Evolutionary conservation across 352 stramenopile genomes (phyloP), one percentile per base, ranked within the genome.

Genomic region (Blastocystis sp.): DNA sequence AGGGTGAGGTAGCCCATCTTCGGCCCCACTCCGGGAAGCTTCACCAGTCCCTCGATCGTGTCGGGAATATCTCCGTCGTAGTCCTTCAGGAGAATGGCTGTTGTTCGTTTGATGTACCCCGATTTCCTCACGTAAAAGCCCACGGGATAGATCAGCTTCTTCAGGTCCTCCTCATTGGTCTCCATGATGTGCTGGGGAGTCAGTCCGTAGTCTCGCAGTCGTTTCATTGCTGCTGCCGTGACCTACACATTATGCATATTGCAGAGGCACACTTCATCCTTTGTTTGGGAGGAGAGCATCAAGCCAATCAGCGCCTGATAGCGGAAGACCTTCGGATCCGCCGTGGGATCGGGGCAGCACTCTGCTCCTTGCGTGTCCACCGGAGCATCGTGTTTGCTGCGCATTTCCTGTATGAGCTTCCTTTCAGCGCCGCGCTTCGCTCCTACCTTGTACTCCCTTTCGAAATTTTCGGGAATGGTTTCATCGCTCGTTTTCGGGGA

Each of bases 1-100:
- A 98, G 95, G 34, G 97, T 91, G 74, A 98, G 93, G n/a, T 94
- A 95, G 10, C 95, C 95, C 95, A 98, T 98, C 90, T 98, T 98
- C 2, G 96, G 95, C 5, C 96, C 96, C 2, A 98, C 92, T 11
- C 96, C 96, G 2, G 94, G 93, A 23, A 98, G 89, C 48, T 92
- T 90, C 28, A 98, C 92, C 45, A 98, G 91, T 3, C 92, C 92
- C 14, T 95, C 92, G 56, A 95, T 95, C 2, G 93, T 96, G 56
- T 90, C 81, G 11, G 96, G 96, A 89, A 98, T 97, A 45, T 98
- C 94, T 41, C 90, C 91, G 88, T 90, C 89, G 78, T 94, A 93
- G 41, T 94, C 62, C 2, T 89, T 52, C 0, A 91, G 67, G 9
- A 95, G 76, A 45, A 93, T 94, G 48, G 91, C 87, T 28, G 90